A percentile compares a stretch with the other conserved stretches of the same genome.
Conservation (phyloP, 2,329 filamentous ascomycete genomes). For the Plectosphaerella plurivora region DNA sequence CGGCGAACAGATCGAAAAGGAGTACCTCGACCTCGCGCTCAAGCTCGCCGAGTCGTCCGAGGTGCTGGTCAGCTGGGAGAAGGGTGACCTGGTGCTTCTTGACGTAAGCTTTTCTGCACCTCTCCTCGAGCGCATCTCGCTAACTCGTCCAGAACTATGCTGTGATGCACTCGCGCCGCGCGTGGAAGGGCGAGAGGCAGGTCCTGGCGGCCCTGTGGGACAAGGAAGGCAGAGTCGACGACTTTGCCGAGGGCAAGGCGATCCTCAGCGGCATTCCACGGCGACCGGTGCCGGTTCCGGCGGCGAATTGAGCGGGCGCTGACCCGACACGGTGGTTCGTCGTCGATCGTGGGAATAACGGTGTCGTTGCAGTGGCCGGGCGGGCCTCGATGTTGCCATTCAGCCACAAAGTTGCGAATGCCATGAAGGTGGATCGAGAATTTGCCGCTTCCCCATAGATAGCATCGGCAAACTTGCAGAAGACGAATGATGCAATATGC, state of each 20-base stretch:
- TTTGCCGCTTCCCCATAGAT: too few species aligned
- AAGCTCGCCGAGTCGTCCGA: constrained; percentile 18
- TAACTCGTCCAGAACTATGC: constrained; percentile 22
- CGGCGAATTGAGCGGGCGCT: background rate
- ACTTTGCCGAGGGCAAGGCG: constrained; percentile 17
- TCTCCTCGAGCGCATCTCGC: background rate
- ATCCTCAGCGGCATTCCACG: constrained; percentile 11
- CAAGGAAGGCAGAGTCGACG: constrained; percentile 16
- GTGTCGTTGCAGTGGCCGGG: too few species aligned
- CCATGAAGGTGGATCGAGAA: too few species aligned
- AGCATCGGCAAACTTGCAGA: too few species aligned
- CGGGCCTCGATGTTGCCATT: too few species aligned
- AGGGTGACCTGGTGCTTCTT: constrained; percentile 23
- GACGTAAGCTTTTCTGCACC: constrained; percentile 17
- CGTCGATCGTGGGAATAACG: too few species aligned
- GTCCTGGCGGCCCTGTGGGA: constrained; percentile 27
- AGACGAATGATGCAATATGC: too few species aligned
- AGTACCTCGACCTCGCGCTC: constrained; percentile 22
- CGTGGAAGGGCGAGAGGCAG: constrained; percentile 23
- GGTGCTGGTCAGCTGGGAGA: constrained; percentile 21
- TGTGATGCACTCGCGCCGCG: constrained; percentile 23
- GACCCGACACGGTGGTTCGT: too few species aligned
- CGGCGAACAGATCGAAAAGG: constrained; percentile 19
- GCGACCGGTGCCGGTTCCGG: background rate
- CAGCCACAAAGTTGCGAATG: too few species aligned